A percentile compares a stretch with the other conserved stretches of the same genome.
Evolutionary conservation across 2,329 filamentous ascomycete species (phyloP).

Genomic region (Diplocarpon rosae): DNA sequence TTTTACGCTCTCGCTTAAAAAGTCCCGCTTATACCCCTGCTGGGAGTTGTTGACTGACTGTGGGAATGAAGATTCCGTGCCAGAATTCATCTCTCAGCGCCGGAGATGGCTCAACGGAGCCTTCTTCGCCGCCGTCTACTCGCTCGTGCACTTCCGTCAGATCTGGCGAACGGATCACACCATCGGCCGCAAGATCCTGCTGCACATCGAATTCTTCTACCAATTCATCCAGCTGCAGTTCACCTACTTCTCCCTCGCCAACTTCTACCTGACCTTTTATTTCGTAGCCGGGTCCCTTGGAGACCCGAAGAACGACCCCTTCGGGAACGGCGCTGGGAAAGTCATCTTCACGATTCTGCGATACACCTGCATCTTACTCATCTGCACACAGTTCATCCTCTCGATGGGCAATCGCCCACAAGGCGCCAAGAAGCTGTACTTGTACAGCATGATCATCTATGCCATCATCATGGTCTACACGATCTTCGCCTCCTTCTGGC

Average conservation of each 20-base stretch:
- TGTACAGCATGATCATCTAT: slow-evolving; percentile 83
- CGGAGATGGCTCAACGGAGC: slow-evolving; percentile 96
- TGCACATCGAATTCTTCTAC: slow-evolving; percentile 93
- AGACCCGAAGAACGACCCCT: slow-evolving; percentile 73
- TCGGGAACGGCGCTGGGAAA: slow-evolving; percentile 74
- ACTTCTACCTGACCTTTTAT: slow-evolving; percentile 98
- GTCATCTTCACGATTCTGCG: slow-evolving; percentile 80
- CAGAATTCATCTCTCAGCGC: slow-evolving; percentile 94
- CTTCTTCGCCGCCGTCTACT: slow-evolving; percentile 98
- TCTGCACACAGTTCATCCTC: slow-evolving; percentile 90
- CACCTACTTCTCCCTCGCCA: slow-evolving; percentile 95
- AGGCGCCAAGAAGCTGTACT: slow-evolving; percentile 83
- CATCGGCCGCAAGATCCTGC: slow-evolving; percentile 72
- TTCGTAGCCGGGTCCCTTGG: slow-evolving; percentile 88
- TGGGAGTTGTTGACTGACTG: too few relatives aligned
- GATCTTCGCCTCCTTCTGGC: slow-evolving; percentile 77
- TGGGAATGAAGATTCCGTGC: slow-evolving; percentile 59
- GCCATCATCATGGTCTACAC: slow-evolving; percentile 93
- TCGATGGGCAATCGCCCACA: slow-evolving; percentile 94
- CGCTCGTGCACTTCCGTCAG: slow-evolving; percentile 86
- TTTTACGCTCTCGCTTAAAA: not conserved
- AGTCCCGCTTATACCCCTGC: too few relatives aligned
- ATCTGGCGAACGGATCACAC: slow-evolving; percentile 92
- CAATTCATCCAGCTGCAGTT: slow-evolving; percentile 88
- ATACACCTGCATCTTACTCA: slow-evolving; percentile 77